A percentile compares a stretch with the other conserved stretches of the same genome.
Conservation (phyloP, 1,284 basidiomycete genomes). For the Rhodotorula sp. region DNA sequence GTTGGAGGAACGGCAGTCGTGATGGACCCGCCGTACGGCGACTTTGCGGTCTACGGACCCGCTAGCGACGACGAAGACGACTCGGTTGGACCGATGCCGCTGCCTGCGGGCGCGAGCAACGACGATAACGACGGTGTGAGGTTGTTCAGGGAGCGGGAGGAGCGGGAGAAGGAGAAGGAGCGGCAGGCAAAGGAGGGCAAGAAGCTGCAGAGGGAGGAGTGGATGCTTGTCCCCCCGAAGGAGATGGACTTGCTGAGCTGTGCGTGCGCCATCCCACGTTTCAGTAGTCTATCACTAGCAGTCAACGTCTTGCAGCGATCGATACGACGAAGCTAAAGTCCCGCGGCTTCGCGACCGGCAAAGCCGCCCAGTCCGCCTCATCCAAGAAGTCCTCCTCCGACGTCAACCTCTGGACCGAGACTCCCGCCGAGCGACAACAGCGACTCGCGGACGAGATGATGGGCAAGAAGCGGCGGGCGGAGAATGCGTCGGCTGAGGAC, state of each 20-base stretch:
- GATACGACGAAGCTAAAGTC: constrained; percentile 70
- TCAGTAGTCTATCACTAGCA: too few relatives aligned
- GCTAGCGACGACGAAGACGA: constrained; percentile 60
- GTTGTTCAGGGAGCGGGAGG: constrained; percentile 77
- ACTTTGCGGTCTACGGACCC: constrained; percentile 1
- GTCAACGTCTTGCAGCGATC: constrained; percentile 57
- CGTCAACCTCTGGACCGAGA: constrained; percentile 81
- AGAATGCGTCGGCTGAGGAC: constrained; percentile 52
- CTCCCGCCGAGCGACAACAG: constrained; percentile 78
- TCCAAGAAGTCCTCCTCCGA: constrained; percentile 52
- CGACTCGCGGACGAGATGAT: constrained; percentile 79
- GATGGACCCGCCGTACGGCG: constrained; percentile 40
- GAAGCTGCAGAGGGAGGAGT: constrained; percentile 75
- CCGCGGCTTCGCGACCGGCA: constrained; percentile 63
- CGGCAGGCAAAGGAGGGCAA: constrained; percentile 69
- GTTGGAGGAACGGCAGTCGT: too few relatives aligned
- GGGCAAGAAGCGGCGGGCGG: constrained; percentile 72
- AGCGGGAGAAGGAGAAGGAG: constrained; percentile 57
- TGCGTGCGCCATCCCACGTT: constrained; percentile 49
- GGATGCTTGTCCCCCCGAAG: constrained; percentile 90
- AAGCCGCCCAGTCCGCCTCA: constrained; percentile 47
- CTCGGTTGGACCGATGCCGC: constrained; percentile 71
- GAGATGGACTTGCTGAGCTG: constrained; percentile 70
- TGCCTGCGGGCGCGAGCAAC: constrained; percentile 53
- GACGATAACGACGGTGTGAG: constrained; percentile 61